Conservation (phyloP, 306 rosid genomes). For the Castanea sativa region DNA sequence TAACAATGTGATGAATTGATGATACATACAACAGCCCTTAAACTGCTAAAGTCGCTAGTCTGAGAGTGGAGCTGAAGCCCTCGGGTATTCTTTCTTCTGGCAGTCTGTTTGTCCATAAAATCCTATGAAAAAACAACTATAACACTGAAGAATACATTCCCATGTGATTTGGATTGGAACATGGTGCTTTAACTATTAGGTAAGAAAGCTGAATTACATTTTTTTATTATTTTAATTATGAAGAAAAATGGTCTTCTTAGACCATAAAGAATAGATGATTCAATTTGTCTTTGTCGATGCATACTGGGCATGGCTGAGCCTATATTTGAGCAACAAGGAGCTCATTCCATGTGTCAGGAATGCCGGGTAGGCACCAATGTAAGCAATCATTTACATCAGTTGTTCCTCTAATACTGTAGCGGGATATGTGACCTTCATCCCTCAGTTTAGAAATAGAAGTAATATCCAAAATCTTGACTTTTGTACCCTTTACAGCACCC, state of each 20-base stretch:
- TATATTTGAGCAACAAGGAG: slow-evolving; percentile 78
- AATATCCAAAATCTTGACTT: slow-evolving; percentile 71
- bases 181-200: slow-evolving; percentile 12
- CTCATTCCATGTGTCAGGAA: slow-evolving; percentile 96
- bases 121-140: background rate
- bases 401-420: slow-evolving; percentile 54
- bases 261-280: slow-evolving; percentile 37
- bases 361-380: slow-evolving; percentile 94
- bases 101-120: background rate
- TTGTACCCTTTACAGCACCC: slow-evolving; percentile 75
- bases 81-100: background rate
- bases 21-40: background rate
- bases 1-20: background rate
- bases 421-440: slow-evolving; percentile 93
- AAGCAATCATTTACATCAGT: slow-evolving; percentile 69
- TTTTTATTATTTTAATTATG: no score
- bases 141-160: background rate
- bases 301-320: slow-evolving; percentile 7
- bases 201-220: slow-evolving; percentile 15
- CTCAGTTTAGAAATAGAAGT: slow-evolving; percentile 81
- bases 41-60: background rate
- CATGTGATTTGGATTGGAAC: background rate
- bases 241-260: slow-evolving; percentile 27
- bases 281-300: background rate
- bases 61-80: background rate